Evolutionary conservation across 306 rosid genomes (phyloP).

Genomic region (Prinsepia uniflora): DNA sequence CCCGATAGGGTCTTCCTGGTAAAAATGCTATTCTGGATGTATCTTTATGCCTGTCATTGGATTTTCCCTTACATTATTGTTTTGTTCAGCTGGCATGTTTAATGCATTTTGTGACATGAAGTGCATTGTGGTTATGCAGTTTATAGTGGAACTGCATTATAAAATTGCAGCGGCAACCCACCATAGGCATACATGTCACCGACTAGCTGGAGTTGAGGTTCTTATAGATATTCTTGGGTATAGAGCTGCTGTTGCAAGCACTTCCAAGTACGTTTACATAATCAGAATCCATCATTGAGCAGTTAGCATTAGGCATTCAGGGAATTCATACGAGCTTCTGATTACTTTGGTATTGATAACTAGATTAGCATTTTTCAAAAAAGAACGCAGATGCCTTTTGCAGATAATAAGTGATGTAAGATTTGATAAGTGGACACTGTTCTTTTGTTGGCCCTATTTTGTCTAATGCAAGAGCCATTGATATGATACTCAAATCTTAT

Average conservation of each 20-base stretch:
- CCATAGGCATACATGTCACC: slow-evolving; percentile 81
- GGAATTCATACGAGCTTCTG: slow-evolving; percentile 7
- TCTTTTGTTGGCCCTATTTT: not conserved
- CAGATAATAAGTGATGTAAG: not conserved
- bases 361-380: not conserved
- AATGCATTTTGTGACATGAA: slow-evolving; percentile 28
- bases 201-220: slow-evolving; percentile 78
- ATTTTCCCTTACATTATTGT: slow-evolving; percentile 12
- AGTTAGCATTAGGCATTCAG: not conserved
- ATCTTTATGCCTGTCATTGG: too few species aligned
- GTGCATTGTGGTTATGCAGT: slow-evolving; percentile 47
- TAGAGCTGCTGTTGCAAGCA: slow-evolving; percentile 75
- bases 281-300: not conserved
- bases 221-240: slow-evolving; percentile 62
- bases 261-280: slow-evolving; percentile 59
- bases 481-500: not conserved
- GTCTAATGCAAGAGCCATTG: not conserved
- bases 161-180: slow-evolving; percentile 79
- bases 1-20: slow-evolving; percentile 93
- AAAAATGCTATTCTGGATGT: slow-evolving; percentile 18
- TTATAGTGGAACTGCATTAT: slow-evolving; percentile 79
- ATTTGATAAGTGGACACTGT: not conserved
- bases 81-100: slow-evolving; percentile 20
- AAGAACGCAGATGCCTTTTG: not conserved
- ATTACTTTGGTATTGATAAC: not conserved